Conservation (phyloP, 148 eudicot species). For the Selenicereus undatus region DNA sequence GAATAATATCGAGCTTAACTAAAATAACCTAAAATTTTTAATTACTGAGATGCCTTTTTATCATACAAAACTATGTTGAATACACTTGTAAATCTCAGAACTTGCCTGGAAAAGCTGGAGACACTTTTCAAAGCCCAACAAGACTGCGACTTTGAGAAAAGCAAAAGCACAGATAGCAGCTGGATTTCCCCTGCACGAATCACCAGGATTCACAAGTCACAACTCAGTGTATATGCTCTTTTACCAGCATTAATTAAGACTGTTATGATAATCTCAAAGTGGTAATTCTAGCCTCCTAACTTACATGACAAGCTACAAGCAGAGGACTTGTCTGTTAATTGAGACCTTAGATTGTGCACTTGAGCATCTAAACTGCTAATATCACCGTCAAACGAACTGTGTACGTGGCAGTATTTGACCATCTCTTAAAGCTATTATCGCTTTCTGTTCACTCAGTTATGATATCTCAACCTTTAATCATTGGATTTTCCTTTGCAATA, state of each 20-base stretch:
- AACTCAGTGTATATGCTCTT: constrained; percentile 12
- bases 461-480: too few species aligned
- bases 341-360: neutral
- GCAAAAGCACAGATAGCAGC: constrained; percentile 24
- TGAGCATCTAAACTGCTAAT: neutral
- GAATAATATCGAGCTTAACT: constrained; percentile 18
- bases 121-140: constrained; percentile 22
- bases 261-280: constrained; percentile 10
- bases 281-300: constrained; percentile 1
- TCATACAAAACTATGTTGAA: neutral
- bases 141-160: constrained; percentile 20
- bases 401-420: too few species aligned
- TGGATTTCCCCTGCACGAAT: constrained; percentile 36
- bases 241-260: neutral
- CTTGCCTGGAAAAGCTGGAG: constrained; percentile 29
- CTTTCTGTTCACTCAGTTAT: too few species aligned
- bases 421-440: too few species aligned
- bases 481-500: too few species aligned
- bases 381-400: neutral
- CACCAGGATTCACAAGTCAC: constrained; percentile 11
- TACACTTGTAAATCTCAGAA: constrained; percentile 24
- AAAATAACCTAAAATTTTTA: neutral
- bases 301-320: constrained; percentile 6
- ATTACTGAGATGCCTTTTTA: constrained; percentile 10
- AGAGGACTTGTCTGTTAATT: neutral